These are phyloP conservation scores for Aspergillus sp. DNA, from an alignment of 2,329 filamentous ascomycete species.

Conservation along the genomic window DNA sequence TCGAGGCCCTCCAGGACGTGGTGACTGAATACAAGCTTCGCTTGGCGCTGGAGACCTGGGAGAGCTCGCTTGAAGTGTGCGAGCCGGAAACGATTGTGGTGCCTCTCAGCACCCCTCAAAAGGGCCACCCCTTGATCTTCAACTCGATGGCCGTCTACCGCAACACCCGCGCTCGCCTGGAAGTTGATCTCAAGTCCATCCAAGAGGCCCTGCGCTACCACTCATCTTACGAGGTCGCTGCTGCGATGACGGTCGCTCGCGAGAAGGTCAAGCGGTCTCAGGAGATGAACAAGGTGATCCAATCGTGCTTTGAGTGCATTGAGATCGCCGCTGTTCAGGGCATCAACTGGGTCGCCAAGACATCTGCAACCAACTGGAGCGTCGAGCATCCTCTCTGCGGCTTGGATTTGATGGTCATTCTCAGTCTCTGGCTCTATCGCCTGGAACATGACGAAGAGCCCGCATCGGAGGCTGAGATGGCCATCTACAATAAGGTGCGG, in stretches of 20 bases:
- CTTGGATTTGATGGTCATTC: constrained; percentile 95
- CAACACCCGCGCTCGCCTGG: constrained; percentile 86
- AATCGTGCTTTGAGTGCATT: constrained; percentile 96
- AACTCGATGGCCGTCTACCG: constrained; percentile 97
- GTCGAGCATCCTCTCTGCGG: constrained; percentile 96
- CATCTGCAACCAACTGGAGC: constrained; percentile 97
- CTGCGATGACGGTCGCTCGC: constrained; percentile 91
- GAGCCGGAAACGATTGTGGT: constrained; percentile 88
- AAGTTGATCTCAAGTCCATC: constrained; percentile 93
- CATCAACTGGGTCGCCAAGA: constrained; percentile 96
- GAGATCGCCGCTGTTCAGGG: constrained; percentile 93
- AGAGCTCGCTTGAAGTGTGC: constrained; percentile 90
- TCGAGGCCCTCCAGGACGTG: constrained; percentile 94
- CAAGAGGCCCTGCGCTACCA: constrained; percentile 97
- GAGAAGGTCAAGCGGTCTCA: constrained; percentile 92
- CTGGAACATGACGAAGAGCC: constrained; percentile 98
- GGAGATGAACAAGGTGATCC: constrained; percentile 98
- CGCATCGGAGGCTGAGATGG: constrained; percentile 45
- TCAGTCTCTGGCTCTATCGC: constrained; percentile 97
- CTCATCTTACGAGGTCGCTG: constrained; percentile 94
- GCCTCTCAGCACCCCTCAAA: constrained; percentile 89
- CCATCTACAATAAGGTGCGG: constrained; percentile 68
- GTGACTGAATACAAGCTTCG: constrained; percentile 98
- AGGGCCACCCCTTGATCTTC: constrained; percentile 94
- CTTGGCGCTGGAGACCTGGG: constrained; percentile 96